phyloP scores from a whole-genome alignment of 1,284 basidiomycete species.

The Wolfiporia cocos region DNA sequence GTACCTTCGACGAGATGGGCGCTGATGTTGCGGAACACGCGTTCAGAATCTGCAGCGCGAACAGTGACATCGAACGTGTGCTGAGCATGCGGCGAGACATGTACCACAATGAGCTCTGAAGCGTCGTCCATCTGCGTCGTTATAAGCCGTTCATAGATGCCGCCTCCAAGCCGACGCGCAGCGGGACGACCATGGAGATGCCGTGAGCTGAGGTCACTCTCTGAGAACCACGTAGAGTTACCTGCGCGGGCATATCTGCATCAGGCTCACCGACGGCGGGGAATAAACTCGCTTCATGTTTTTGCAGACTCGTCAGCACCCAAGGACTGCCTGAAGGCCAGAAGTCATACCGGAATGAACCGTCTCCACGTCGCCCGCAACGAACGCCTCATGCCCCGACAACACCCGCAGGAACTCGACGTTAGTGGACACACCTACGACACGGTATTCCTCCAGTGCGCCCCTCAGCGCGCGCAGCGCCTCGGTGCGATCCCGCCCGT shows the following conservation, averaged over 20 bases:
- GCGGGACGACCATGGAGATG: constrained; percentile 61
- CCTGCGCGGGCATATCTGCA: constrained; percentile 66
- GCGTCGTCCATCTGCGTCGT: constrained; percentile 48
- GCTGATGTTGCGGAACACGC: constrained; percentile 42
- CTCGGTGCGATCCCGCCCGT: constrained; percentile 82
- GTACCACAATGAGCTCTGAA: constrained; percentile 35
- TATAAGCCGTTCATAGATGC: constrained; percentile 55
- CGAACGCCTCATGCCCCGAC: constrained; percentile 74
- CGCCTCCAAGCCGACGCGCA: constrained; percentile 73
- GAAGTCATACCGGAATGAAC: constrained; percentile 88
- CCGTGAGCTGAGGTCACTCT: constrained; percentile 37
- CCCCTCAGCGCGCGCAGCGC: constrained; percentile 76
- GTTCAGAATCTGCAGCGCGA: constrained; percentile 26
- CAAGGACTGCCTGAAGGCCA: too few relatives aligned
- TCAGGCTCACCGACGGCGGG: constrained; percentile 52
- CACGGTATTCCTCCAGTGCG: constrained; percentile 83
- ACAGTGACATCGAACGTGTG: constrained; percentile 54
- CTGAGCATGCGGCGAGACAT: constrained; percentile 34
- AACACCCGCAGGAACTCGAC: constrained; percentile 82
- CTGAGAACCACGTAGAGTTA: constrained; percentile 72
- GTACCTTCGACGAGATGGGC: constrained; percentile 47
- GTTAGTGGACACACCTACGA: constrained; percentile 92
- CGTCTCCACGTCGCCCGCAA: constrained; percentile 87
- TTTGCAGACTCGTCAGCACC: constrained; percentile 52
- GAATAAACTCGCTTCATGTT: constrained; percentile 76